Conservation (phyloP, 768 basidiomycete genomes). For the Boletus subparvulus region DNA sequence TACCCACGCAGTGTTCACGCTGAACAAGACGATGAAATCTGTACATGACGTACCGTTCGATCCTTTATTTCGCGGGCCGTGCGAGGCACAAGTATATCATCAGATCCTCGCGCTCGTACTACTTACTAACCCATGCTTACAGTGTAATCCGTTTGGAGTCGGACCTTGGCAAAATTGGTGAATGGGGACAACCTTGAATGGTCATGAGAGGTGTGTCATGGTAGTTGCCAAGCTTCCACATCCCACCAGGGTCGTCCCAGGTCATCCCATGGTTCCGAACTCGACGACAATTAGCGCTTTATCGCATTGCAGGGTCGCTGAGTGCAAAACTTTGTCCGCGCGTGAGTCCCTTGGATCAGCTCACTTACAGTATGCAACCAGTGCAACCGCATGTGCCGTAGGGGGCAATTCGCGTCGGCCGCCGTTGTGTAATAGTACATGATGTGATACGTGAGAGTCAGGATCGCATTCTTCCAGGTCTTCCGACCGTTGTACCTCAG, state of each 20-base stretch:
- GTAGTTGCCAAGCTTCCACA: conserved; percentile 86
- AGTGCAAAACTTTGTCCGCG: too few relatives aligned
- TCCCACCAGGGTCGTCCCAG: conserved; percentile 71
- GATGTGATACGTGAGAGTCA: conserved; percentile 9
- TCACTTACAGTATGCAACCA: too few relatives aligned
- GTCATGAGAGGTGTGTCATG: conserved; percentile 66
- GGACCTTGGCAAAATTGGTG: conserved; percentile 74
- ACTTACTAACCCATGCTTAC: too few relatives aligned
- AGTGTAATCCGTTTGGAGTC: conserved; percentile 49
- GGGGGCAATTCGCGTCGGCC: background rate
- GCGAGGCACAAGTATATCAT: too few relatives aligned
- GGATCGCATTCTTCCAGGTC: conserved; percentile 1
- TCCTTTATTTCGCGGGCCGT: too few relatives aligned
- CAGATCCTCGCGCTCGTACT: too few relatives aligned
- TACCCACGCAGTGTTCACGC: too few relatives aligned
- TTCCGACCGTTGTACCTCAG: background rate
- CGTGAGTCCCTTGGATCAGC: background rate
- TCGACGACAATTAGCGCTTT: conserved; percentile 88
- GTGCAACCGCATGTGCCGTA: background rate
- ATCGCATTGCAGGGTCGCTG: conserved; percentile 53
- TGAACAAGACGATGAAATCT: too few relatives aligned
- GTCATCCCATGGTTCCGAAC: conserved; percentile 73
- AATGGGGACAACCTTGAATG: conserved; percentile 82
- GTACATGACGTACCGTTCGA: too few relatives aligned
- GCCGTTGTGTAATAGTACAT: background rate